These are phyloP conservation scores for Heterobasidion irregulare DNA, from an alignment of 1,284 basidiomycete species.

Conservation along the genomic window DNA sequence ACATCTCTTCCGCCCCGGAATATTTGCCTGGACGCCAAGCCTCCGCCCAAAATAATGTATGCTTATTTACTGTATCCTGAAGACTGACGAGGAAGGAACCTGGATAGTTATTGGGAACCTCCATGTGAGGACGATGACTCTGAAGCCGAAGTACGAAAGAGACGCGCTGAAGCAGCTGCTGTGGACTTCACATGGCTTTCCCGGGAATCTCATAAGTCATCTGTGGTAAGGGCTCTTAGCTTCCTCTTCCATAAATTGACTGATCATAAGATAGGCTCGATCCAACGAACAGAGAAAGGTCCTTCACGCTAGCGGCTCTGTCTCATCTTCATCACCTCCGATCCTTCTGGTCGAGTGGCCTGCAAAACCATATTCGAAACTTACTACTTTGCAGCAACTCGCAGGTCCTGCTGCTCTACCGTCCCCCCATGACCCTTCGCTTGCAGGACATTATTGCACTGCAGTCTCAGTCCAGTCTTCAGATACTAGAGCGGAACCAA, in stretches of 20 bases:
- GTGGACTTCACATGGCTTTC: constrained; percentile 23
- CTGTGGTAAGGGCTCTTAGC: constrained; percentile 14
- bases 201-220: constrained; percentile 12
- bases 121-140: constrained; percentile 20
- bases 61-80: background rate
- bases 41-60: constrained; percentile 17
- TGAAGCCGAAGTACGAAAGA: constrained; percentile 17
- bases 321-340: constrained; percentile 2
- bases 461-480: background rate
- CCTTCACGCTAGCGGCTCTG: constrained; percentile 6
- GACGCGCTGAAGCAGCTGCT: constrained; percentile 19
- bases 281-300: constrained; percentile 10
- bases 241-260: background rate
- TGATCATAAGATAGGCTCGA: constrained; percentile 7
- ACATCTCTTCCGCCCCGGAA: constrained; percentile 14
- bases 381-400: background rate
- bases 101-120: constrained; percentile 18
- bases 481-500: background rate
- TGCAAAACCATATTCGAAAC: background rate
- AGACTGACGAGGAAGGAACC: background rate
- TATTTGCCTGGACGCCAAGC: constrained; percentile 18
- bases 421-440: background rate
- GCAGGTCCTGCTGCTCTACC: background rate
- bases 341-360: constrained; percentile 7
- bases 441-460: background rate